Conservation (phyloP, 495 filamentous ascomycete species). For the Aspergillus heteromorphus region DNA sequence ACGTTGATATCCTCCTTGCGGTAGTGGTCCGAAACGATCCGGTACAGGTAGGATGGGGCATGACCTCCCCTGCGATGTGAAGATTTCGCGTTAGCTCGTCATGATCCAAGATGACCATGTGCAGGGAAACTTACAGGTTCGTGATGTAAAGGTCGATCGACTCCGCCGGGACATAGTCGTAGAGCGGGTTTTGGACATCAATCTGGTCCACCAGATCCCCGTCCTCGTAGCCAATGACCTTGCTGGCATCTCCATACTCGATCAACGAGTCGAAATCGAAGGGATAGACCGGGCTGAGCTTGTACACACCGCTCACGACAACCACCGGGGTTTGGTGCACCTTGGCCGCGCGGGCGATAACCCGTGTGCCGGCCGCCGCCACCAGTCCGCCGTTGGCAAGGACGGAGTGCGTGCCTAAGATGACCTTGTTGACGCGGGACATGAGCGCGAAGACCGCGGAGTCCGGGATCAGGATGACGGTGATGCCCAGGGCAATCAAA, state of each 20-base stretch:
- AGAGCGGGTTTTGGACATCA: constrained; percentile 73
- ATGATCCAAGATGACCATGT: not conserved
- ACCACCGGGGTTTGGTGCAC: constrained; percentile 76
- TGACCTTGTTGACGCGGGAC: constrained; percentile 90
- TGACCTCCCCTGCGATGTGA: constrained; percentile 62
- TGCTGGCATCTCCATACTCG: constrained; percentile 74
- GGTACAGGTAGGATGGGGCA: constrained; percentile 73
- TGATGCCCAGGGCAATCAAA: constrained; percentile 68
- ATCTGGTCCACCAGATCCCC: constrained; percentile 69
- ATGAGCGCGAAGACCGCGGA: constrained; percentile 85
- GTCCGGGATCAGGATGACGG: constrained; percentile 75
- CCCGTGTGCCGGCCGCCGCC: constrained; percentile 69
- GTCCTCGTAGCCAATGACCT: constrained; percentile 67
- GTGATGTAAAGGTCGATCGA: constrained; percentile 86
- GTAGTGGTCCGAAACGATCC: constrained; percentile 81
- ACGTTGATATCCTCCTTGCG: constrained; percentile 73
- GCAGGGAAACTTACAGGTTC: constrained; percentile 70
- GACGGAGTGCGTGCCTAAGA: constrained; percentile 78
- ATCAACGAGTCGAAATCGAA: constrained; percentile 71
- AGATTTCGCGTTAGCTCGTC: constrained; percentile 20
- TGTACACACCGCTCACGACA: constrained; percentile 80
- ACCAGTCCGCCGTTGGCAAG: constrained; percentile 81
- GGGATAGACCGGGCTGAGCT: constrained; percentile 82
- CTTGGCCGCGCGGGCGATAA: constrained; percentile 76
- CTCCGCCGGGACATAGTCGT: constrained; percentile 77